Conservation (phyloP, 1,284 basidiomycete genomes). For the Malassezia brasiliensis region DNA sequence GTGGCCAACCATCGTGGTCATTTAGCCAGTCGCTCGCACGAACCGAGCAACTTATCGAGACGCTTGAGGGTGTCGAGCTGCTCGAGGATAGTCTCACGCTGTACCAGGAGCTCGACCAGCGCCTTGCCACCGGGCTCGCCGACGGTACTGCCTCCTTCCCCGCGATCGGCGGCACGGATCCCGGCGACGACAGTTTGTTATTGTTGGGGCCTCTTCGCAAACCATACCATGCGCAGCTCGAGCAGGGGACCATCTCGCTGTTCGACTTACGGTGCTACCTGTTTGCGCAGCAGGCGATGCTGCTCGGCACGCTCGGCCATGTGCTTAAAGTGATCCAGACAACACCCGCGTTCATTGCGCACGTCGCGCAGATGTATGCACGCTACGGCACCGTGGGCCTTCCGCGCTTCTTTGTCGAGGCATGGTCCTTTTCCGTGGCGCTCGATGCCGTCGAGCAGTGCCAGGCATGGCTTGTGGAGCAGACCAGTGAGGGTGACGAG, state of each 20-base stretch:
- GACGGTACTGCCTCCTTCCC: conserved; percentile 31
- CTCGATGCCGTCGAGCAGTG: conserved; percentile 75
- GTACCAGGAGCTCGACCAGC: conserved; percentile 81
- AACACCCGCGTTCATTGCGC: conserved; percentile 63
- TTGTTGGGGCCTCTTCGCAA: conserved; percentile 72
- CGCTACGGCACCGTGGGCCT: conserved; percentile 55
- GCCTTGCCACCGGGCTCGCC: conserved; percentile 53
- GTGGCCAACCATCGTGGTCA: conserved; percentile 26
- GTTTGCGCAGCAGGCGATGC: conserved; percentile 69
- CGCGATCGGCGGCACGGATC: conserved; percentile 24
- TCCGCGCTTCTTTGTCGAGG: conserved; percentile 73
- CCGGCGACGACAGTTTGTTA: conserved; percentile 67
- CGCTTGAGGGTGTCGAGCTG: conserved; percentile 80
- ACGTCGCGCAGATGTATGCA: conserved; percentile 64
- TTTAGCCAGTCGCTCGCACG: conserved; percentile 59
- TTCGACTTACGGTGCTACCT: conserved; percentile 91
- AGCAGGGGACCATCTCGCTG: conserved; percentile 79
- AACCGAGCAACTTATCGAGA: conserved; percentile 84
- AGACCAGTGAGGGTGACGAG: conserved; percentile 20
- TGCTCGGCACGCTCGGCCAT: conserved; percentile 64
- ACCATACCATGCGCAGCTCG: conserved; percentile 75
- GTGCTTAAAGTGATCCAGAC: conserved; percentile 63
- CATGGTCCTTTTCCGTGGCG: conserved; percentile 86
- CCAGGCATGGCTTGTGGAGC: conserved; percentile 59
- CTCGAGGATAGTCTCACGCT: conserved; percentile 77